Conservation (phyloP, 176 grass and related monocot genomes). For the Cenchrus purpureus region DNA sequence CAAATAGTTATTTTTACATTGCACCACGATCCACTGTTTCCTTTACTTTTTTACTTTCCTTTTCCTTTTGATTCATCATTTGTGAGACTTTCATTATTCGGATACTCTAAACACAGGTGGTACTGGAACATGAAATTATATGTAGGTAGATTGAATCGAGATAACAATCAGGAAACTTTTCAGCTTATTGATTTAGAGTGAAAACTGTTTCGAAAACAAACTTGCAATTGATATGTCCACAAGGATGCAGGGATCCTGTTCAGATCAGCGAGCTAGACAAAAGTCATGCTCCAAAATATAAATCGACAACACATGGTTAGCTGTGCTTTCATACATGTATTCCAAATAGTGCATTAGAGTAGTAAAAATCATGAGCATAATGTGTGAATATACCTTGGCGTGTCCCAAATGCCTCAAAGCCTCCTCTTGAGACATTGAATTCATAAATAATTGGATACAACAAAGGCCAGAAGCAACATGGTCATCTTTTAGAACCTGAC, state of each 20-base stretch:
- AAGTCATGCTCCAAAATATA: slow-evolving; percentile 15
- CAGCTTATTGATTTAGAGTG: not conserved
- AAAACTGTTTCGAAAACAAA: not conserved
- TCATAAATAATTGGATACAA: slow-evolving; percentile 92
- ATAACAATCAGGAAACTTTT: not conserved
- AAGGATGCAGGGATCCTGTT: not conserved
- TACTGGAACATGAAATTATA: slow-evolving; percentile 13
- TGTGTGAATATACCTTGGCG: slow-evolving; percentile 65
- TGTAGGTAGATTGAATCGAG: slow-evolving; percentile 3
- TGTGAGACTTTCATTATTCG: not conserved
- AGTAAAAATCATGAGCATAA: slow-evolving; percentile 16
- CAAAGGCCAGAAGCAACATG: slow-evolving; percentile 94
- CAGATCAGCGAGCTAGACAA: slow-evolving; percentile 17
- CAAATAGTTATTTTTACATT: not conserved
- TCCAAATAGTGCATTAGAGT: slow-evolving; percentile 31
- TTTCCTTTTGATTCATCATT: not conserved
- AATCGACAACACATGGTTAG: slow-evolving; percentile 9
- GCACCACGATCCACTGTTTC: not conserved
- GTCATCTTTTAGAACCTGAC: slow-evolving; percentile 90
- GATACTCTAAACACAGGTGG: slow-evolving; percentile 12
- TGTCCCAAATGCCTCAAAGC: slow-evolving; percentile 89
- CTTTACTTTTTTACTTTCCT: not conserved
- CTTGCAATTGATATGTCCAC: not conserved
- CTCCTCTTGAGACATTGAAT: slow-evolving; percentile 92
- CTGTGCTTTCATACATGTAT: slow-evolving; percentile 20